Percentiles rank a stretch among this genome's conserved stretches.
Conservation (phyloP, 306 rosid genomes). For the Abrus pulchellus region DNA sequence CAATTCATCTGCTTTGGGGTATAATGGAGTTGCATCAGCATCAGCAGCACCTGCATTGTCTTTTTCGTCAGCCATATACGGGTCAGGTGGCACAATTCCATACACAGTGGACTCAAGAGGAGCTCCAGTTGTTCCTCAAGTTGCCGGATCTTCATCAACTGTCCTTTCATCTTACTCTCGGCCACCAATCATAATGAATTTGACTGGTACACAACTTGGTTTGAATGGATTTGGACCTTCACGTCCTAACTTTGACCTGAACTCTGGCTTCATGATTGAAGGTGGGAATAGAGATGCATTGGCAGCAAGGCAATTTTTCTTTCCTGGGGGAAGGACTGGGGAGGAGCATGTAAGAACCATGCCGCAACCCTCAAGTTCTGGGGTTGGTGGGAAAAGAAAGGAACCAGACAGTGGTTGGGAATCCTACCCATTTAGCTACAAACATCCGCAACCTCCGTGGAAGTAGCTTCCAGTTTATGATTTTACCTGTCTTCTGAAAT, state of each 20-base stretch:
- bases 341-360: conserved; percentile 72
- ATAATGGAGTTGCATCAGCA: conserved; percentile 65
- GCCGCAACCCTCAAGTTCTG: conserved; percentile 73
- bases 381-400: conserved; percentile 78
- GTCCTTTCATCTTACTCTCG: conserved; percentile 75
- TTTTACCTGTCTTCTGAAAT: conserved; percentile 28
- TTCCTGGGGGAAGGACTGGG: conserved; percentile 64
- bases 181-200: conserved; percentile 70
- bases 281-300: conserved; percentile 70
- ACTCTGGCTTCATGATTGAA: conserved; percentile 64
- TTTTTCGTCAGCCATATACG: conserved; percentile 69
- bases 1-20: conserved; percentile 69
- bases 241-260: conserved; percentile 51
- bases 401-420: conserved; percentile 94
- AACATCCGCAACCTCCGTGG: conserved; percentile 53
- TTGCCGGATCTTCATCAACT: conserved; percentile 66
- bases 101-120: conserved; percentile 90
- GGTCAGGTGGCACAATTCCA: conserved; percentile 75
- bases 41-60: conserved; percentile 68
- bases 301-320: conserved; percentile 65
- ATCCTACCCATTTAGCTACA: conserved; percentile 66
- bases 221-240: conserved; percentile 43
- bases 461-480: conserved; percentile 43
- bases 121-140: conserved; percentile 72
- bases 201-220: conserved; percentile 63